Conservation (phyloP, 371 early-diverging fungal species). For the Lichtheimia ornata region DNA sequence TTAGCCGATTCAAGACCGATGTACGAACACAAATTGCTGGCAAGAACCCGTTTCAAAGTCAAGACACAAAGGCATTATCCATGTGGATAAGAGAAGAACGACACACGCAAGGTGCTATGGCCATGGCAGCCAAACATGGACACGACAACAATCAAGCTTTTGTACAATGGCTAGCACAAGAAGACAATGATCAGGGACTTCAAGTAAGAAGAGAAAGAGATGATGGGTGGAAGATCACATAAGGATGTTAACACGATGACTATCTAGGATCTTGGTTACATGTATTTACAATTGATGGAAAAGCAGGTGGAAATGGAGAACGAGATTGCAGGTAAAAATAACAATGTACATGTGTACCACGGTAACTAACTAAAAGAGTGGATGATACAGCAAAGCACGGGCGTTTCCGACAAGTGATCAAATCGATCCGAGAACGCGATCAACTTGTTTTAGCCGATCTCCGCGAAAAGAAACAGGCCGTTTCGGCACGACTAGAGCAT, state of each 20-base stretch:
- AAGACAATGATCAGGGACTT: conserved; percentile 18
- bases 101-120: conserved; percentile 29
- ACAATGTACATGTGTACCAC: too few relatives aligned
- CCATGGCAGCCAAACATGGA: conserved; percentile 34
- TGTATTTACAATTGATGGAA: conserved; percentile 26
- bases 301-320: conserved; percentile 37
- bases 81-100: conserved; percentile 47
- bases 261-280: conserved; percentile 34
- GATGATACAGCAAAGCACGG: conserved; percentile 29
- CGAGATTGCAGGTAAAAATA: conserved; percentile 4
- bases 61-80: conserved; percentile 39
- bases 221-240: neutral
- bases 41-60: conserved; percentile 41
- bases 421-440: conserved; percentile 38
- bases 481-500: conserved; percentile 35
- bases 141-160: conserved; percentile 33
- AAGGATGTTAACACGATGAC: neutral
- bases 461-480: conserved; percentile 40
- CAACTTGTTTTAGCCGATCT: conserved; percentile 33
- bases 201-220: conserved; percentile 13
- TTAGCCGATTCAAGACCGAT: conserved; percentile 34
- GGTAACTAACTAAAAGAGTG: too few relatives aligned
- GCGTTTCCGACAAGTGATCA: conserved; percentile 42
- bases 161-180: conserved; percentile 25
- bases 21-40: conserved; percentile 36